Base-by-base conservation (phyloP, 2,329 filamentous ascomycete species). In the Aspergillus ruber region DNA sequence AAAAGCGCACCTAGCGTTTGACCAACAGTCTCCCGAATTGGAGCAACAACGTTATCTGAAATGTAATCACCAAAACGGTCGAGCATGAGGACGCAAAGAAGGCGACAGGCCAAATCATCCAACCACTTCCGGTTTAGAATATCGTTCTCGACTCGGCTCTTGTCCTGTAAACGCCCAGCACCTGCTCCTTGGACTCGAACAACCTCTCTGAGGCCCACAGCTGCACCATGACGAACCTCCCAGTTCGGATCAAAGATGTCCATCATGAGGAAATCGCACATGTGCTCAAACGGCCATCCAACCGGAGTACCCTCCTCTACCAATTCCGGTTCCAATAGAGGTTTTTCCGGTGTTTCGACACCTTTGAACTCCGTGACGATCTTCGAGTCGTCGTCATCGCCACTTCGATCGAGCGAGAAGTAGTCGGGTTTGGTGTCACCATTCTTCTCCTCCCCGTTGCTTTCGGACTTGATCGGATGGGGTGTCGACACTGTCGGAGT, bases 31-130 rank as follows among this genome's bases (percentile, higher is more conserved):
- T 98, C 93, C 55, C 93, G 80, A 54, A 98, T 96, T 0, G 93
- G 93, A 0, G 93, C 93, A 36, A 98, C 90, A 1, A 94, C 95
- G 45, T 89, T 98, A 67, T 98, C 93, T 4, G 90, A 95, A 50
- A 94, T 93, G 71, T 96, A 98, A 64, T 98, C 93, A 48, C 90
- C 94, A 63, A 98, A 98, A 45, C 90, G 84, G 70, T 98, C 93
- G 13, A 98, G 82, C 84, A 98, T 96, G 60, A 98, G 85, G 45
- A 98, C 90, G 64, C 88, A 95, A 67, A 90, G 91, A 43, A 98
- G 79, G 21, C 93, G 86, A 61, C 90, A 96, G n/a, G 90, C 89
- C 44, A 98, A 77, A 62, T 98, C 91, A 62, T 97, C 88, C 17
- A 98, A 80, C 90, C 90, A 98, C 63, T 77, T 80, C 51, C 85